phyloP scores from a whole-genome alignment of 495 filamentous ascomycete species.

The Tirmania nivea region DNA sequence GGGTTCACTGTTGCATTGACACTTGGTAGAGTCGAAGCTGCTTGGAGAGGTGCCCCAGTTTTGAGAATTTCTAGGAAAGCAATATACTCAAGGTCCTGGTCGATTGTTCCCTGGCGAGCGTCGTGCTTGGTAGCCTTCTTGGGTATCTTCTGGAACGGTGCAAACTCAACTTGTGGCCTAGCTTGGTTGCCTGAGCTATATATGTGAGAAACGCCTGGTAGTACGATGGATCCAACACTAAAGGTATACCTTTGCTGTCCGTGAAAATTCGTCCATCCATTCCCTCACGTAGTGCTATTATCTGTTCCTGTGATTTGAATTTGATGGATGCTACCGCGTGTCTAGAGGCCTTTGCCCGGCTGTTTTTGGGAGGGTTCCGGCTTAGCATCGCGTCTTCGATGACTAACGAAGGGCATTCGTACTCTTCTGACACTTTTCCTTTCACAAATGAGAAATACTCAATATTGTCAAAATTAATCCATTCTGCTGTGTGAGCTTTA shows the following conservation, averaged over 20 bases:
- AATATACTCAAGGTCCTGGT: slow-evolving; percentile 89
- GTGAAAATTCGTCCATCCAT: slow-evolving; percentile 57
- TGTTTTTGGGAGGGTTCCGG: slow-evolving; percentile 1
- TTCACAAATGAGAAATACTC: slow-evolving; percentile 60
- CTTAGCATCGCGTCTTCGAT: neutral
- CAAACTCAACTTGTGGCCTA: slow-evolving; percentile 52
- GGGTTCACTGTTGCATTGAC: slow-evolving; percentile 4
- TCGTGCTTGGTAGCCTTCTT: slow-evolving; percentile 49
- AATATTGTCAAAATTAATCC: slow-evolving; percentile 49
- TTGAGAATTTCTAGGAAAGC: slow-evolving; percentile 73
- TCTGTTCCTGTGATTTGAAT: slow-evolving; percentile 7
- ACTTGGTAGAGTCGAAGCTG: slow-evolving; percentile 3
- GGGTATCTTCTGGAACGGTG: slow-evolving; percentile 62
- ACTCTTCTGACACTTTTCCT: slow-evolving; percentile 84
- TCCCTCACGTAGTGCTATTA: slow-evolving; percentile 6
- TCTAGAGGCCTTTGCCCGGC: slow-evolving; percentile 6
- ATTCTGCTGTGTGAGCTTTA: slow-evolving; percentile 50
- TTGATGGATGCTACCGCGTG: slow-evolving; percentile 7
- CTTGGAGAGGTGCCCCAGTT: slow-evolving; percentile 37
- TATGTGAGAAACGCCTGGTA: slow-evolving; percentile 26
- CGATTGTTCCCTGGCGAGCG: slow-evolving; percentile 77
- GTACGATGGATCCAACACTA: too few species aligned
- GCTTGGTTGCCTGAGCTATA: slow-evolving; percentile 50
- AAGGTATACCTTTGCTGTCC: slow-evolving; percentile 56
- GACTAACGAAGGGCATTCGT: slow-evolving; percentile 11